Evolutionary conservation across 1,284 basidiomycete species (phyloP), one percentile per base, ranked within the genome.

Genomic region (Tetrapyrgos nigripes): DNA sequence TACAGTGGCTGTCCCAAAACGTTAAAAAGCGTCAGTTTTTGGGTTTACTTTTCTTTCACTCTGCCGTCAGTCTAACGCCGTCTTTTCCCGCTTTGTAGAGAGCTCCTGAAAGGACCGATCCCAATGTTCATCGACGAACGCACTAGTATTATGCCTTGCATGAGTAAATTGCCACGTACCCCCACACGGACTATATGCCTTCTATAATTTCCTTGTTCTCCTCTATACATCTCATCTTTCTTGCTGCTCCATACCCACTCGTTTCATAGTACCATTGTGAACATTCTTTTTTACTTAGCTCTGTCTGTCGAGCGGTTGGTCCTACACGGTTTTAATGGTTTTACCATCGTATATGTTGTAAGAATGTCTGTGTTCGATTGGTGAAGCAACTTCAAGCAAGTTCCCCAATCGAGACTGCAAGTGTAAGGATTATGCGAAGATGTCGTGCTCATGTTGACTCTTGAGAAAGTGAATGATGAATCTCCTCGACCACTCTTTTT

Each of bases 1-100:
- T 98, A 50, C 93, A 96, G 76, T 98, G 96, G 96, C 80, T 98
- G 68, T 96, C 93, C 55, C 93, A 96, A 78, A 97, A 97, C 74
- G 94, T 97, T 72, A 96, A 96, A 85, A 93, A 93, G 75, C 88
- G 89, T 64, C 88, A 91, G 74, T 53, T 40, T 40, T 40, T 40
- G 37, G 65, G 53, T 61, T 62, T 35, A 65, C 62, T 55, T 53
- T 49, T 47, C 23, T 26, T 50, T 58, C 52, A 31, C 29, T 62
- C 65, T 57, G 55, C 58, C 59, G 54, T 63, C 64, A 37, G 62
- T 54, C 58, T 72, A 71, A 68, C 78, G 73, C 76, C 72, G 74
- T 67, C 72, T 70, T 65, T 68, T 65, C 73, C 76, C 74, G 73
- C 75, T 67, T 59, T 54, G 64, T 67, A 47, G 45, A 49, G 49